phyloP scores from a whole-genome alignment of 2,329 filamentous ascomycete species.

The Elsinoe ampelina region DNA sequence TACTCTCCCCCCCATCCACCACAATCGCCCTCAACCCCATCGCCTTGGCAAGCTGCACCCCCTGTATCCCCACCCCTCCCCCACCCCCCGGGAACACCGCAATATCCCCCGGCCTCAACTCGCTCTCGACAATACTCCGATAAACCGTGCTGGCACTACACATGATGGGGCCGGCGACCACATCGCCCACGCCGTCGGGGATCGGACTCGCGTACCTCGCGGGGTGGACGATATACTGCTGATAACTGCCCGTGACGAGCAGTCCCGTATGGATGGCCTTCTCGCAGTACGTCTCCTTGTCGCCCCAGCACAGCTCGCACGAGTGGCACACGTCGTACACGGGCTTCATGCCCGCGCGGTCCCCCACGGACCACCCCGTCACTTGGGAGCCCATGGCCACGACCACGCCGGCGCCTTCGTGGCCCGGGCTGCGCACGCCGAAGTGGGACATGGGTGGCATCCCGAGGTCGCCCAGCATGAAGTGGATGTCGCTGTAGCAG shows the following conservation, averaged over 20 bases:
- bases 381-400: constrained; percentile 48
- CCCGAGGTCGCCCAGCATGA: constrained; percentile 47
- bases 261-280: constrained; percentile 40
- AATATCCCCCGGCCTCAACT: constrained; percentile 44
- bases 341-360: constrained; percentile 46
- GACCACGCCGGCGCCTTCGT: constrained; percentile 50
- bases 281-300: constrained; percentile 45
- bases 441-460: constrained; percentile 37
- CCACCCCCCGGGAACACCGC: constrained; percentile 47
- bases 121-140: constrained; percentile 44
- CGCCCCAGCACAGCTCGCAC: constrained; percentile 43
- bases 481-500: constrained; percentile 50
- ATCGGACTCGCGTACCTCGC: constrained; percentile 47
- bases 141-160: constrained; percentile 52
- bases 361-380: constrained; percentile 44
- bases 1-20: constrained; percentile 43
- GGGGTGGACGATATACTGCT: constrained; percentile 50
- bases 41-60: constrained; percentile 45
- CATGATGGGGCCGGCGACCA: constrained; percentile 52
- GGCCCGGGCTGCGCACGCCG: constrained; percentile 37
- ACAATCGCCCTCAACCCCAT: constrained; percentile 51
- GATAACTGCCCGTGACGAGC: constrained; percentile 41
- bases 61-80: constrained; percentile 50
- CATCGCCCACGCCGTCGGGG: constrained; percentile 46
- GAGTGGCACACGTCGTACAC: constrained; percentile 43